These are phyloP conservation scores for Acer saccharum DNA, from an alignment of 345 rosid species.

Conservation along the genomic window DNA sequence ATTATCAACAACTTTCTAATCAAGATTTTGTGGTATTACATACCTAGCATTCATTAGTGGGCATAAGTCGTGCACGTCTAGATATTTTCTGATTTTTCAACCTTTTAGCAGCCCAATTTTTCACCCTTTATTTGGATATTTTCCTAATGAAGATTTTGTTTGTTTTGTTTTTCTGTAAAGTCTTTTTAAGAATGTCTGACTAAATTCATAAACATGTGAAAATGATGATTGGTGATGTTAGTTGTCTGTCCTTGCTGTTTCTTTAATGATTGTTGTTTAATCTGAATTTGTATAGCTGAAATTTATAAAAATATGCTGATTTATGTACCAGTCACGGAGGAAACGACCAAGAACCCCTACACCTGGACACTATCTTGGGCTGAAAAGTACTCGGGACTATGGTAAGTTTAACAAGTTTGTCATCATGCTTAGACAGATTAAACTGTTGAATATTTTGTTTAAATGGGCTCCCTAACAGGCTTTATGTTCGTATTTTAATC, in stretches of 20 bases:
- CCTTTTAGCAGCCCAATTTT: conserved; percentile 12
- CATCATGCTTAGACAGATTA: not conserved
- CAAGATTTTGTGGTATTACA: conserved; percentile 73
- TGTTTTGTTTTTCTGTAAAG: too few species aligned
- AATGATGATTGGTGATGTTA: conserved; percentile 22
- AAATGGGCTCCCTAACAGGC: not conserved
- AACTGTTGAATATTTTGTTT: not conserved
- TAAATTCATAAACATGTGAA: conserved; percentile 2
- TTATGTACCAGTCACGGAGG: conserved; percentile 77
- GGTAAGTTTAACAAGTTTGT: conserved; percentile 43
- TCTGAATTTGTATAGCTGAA: not conserved
- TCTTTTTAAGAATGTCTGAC: not conserved
- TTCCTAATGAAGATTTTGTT: not conserved
- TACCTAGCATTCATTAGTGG: conserved; percentile 46
- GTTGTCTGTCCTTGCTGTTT: not conserved
- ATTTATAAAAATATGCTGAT: conserved; percentile 14
- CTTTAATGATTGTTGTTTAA: not conserved
- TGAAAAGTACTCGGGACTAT: conserved; percentile 75
- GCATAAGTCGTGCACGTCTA: conserved; percentile 27
- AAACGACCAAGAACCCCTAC: conserved; percentile 98
- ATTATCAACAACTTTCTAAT: conserved; percentile 87
- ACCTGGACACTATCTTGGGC: conserved; percentile 98
- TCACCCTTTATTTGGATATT: conserved; percentile 9
- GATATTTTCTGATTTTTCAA: conserved; percentile 27
- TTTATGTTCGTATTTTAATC: not conserved